Conservation (phyloP, 2,329 filamentous ascomycete genomes). For the Emericellopsis cladophorae region DNA sequence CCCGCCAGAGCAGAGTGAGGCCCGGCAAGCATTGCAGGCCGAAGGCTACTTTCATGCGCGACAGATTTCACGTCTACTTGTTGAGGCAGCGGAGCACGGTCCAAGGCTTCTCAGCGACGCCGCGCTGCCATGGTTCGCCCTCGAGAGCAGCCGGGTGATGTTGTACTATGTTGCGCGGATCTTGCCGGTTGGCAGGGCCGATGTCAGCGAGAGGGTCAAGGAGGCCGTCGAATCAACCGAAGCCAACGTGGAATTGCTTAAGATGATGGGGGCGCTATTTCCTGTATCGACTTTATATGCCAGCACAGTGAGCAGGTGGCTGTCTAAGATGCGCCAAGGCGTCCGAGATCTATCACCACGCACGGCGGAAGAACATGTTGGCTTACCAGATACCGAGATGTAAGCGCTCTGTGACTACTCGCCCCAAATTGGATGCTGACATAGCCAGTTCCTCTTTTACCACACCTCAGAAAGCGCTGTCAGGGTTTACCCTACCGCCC, state of each 20-base stretch:
- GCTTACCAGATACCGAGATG: not conserved
- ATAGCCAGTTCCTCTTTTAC: not conserved
- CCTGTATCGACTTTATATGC: constrained; percentile 19
- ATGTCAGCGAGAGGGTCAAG: constrained; percentile 20
- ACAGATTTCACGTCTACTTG: constrained; percentile 22
- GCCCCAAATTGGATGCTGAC: not conserved
- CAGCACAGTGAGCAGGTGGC: constrained; percentile 24
- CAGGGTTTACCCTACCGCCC: not conserved
- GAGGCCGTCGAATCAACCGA: constrained; percentile 26
- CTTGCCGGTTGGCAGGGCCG: constrained; percentile 20
- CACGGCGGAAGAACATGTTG: not conserved
- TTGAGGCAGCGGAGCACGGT: constrained; percentile 26
- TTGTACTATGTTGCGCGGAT: constrained; percentile 32
- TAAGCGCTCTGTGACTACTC: not conserved
- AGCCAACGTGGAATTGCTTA: constrained; percentile 22
- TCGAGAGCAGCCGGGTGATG: constrained; percentile 33
- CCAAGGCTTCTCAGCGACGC: constrained; percentile 27
- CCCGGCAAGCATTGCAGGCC: constrained; percentile 20
- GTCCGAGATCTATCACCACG: not conserved
- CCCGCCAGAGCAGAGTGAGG: constrained; percentile 22
- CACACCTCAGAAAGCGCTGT: not conserved
- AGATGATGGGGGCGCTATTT: constrained; percentile 22
- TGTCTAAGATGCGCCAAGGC: constrained; percentile 21
- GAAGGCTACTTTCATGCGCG: constrained; percentile 24
- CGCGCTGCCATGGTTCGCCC: constrained; percentile 30